Base-by-base conservation (phyloP, 2,329 filamentous ascomycete species). In the Colletotrichum euphorbiae region DNA sequence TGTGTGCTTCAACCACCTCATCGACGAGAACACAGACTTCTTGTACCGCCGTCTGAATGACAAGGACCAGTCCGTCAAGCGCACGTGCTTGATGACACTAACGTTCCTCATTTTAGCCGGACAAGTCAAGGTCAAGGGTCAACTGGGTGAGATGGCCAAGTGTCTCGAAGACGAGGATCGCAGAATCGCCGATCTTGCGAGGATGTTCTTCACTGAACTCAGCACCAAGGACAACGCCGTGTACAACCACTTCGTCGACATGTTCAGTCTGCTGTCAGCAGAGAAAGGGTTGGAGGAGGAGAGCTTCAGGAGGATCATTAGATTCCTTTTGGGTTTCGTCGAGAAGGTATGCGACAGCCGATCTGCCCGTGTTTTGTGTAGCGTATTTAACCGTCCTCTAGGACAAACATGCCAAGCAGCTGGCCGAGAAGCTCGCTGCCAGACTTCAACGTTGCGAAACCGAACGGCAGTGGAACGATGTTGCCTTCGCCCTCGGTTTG, bases 191-290 rank as follows among this genome's bases (percentile, higher is more conserved):
- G 96, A 99, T 76, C 87, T 99, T 75, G 93, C 94, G 13, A 87
- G 93, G 67, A 98, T 98, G 95, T 99, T 99, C 88, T 99, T 99
- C 80, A 95, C 93, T 0, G 96, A 99, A 80, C 87, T 99, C 62
- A 94, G 94, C 70, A 97, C 94, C 73, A 99, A 99, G 83, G 96
- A 99, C 78, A 99, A 99, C 76, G 96, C 96, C 2, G 93, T 99
- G 2, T 99, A 99, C 80, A 99, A 99, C 78, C 95, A 99, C 81
- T 99, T 99, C 80, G 94, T 99, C 31, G 96, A 99, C 77, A 98
- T 99, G 93, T 99, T 99, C 80, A 95, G 92, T 76, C 82, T 98
- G 71, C 84, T 99, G 52, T 96, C 93, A 66, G 92, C 94, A 0
- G 95, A 97, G 73, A 87, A 88, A 60, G 88, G 85, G 33, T 84